These are phyloP conservation scores for Gilbertella persicaria DNA, from an alignment of 371 early-diverging fungal species.

Conservation along the genomic window DNA sequence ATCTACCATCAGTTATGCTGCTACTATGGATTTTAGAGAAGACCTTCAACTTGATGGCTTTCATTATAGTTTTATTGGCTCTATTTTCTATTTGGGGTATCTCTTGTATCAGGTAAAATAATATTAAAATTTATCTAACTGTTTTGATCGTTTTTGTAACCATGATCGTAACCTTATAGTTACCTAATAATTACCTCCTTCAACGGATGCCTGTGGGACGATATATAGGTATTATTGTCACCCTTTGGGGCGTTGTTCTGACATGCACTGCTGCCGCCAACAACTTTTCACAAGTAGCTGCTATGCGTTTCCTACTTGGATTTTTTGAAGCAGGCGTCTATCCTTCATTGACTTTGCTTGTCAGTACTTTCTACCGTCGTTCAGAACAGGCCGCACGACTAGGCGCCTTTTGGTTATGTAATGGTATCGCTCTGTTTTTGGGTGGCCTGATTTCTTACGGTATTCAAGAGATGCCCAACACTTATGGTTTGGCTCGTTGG, in stretches of 20 bases:
- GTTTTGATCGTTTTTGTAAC: no score
- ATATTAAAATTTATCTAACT: background rate
- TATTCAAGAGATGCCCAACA: slow-evolving; percentile 27
- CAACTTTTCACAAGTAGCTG: slow-evolving; percentile 37
- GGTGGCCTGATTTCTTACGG: slow-evolving; percentile 36
- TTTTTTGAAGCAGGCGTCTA: slow-evolving; percentile 34
- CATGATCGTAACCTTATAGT: no score
- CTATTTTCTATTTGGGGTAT: slow-evolving; percentile 34
- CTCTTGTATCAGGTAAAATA: slow-evolving; percentile 27
- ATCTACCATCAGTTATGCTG: slow-evolving; percentile 25
- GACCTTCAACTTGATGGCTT: slow-evolving; percentile 12
- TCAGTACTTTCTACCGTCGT: slow-evolving; percentile 37
- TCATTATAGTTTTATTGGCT: slow-evolving; percentile 22
- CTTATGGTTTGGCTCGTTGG: slow-evolving; percentile 29
- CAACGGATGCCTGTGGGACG: slow-evolving; percentile 33
- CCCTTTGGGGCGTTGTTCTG: slow-evolving; percentile 31
- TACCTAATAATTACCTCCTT: slow-evolving; percentile 39
- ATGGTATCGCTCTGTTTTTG: slow-evolving; percentile 23
- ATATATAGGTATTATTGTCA: slow-evolving; percentile 32
- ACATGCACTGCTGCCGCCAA: slow-evolving; percentile 22
- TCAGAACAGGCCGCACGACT: slow-evolving; percentile 33
- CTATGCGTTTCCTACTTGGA: slow-evolving; percentile 31
- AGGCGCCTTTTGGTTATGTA: slow-evolving; percentile 33
- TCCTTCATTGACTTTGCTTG: slow-evolving; percentile 31
- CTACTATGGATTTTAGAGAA: slow-evolving; percentile 14